A percentile compares a stretch with the other conserved stretches of the same genome.
Conservation (phyloP, 108 stramenopile genomes). For the Licmophora abbreviata region DNA sequence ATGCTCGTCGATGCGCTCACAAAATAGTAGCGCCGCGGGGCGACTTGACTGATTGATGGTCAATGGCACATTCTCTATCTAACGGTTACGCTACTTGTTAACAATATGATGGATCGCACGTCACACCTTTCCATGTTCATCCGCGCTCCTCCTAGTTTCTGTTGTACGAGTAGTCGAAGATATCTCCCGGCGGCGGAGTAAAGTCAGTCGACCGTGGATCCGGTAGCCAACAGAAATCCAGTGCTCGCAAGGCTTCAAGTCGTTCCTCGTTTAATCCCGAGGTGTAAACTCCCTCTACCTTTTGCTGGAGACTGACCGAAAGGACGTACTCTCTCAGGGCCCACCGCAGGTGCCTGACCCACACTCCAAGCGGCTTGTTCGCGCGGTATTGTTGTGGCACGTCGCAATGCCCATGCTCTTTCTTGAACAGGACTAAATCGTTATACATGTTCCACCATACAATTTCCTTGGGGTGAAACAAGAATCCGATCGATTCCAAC, state of each 20-base stretch:
- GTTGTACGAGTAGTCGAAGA: too few relatives aligned
- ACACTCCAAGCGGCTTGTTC: constrained; percentile 22
- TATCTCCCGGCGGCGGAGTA: too few relatives aligned
- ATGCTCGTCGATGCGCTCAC: too few relatives aligned
- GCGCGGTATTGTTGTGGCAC: constrained; percentile 40
- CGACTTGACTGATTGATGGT: too few relatives aligned
- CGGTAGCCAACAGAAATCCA: neutral
- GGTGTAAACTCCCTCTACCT: neutral
- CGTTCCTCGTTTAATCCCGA: neutral
- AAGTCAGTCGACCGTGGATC: too few relatives aligned
- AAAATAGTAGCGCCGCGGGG: too few relatives aligned
- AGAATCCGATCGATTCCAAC: constrained; percentile 18
- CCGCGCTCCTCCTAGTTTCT: too few relatives aligned
- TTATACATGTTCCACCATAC: neutral
- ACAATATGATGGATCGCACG: too few relatives aligned
- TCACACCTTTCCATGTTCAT: too few relatives aligned
- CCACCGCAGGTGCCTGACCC: constrained; percentile 3
- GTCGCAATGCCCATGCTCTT: constrained; percentile 10
- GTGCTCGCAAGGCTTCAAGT: neutral
- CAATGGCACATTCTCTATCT: too few relatives aligned
- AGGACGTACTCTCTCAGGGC: neutral
- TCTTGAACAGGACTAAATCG: neutral
- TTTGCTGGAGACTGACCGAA: neutral
- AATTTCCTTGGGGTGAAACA: constrained; percentile 6
- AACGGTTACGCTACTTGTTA: too few relatives aligned